These are phyloP conservation scores for Kwoniella bestiolae DNA, from an alignment of 768 basidiomycete species.

Conservation along the genomic window DNA sequence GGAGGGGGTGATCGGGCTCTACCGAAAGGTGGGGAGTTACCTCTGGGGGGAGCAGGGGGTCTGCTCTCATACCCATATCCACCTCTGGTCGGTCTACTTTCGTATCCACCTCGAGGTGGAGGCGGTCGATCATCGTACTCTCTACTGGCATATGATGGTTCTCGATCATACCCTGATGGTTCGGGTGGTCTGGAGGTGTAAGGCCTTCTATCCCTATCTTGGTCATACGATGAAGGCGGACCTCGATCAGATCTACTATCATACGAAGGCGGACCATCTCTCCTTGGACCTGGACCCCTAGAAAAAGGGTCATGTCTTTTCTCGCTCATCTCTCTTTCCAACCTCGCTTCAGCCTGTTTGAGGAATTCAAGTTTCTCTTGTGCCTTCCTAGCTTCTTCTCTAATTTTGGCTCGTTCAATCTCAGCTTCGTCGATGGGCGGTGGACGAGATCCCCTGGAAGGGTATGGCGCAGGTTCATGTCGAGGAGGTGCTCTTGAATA, in stretches of 20 bases:
- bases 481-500: neutral
- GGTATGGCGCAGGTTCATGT: neutral
- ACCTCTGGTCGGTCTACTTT: constrained; percentile 1
- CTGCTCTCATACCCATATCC: neutral
- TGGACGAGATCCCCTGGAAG: neutral
- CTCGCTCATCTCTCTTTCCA: constrained; percentile 16
- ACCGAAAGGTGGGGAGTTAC: constrained; percentile 4
- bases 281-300: neutral
- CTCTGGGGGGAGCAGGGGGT: neutral
- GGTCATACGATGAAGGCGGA: neutral
- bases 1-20: constrained; percentile 2
- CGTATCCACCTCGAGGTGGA: neutral
- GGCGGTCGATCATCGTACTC: constrained; percentile 2
- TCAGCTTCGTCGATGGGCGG: constrained; percentile 6
- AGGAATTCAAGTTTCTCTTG: constrained; percentile 18
- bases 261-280: neutral
- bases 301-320: constrained; percentile 2
- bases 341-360: constrained; percentile 23
- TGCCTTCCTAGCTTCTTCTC: constrained; percentile 17
- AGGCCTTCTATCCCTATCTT: neutral
- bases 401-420: constrained; percentile 9
- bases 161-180: neutral
- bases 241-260: neutral
- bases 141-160: neutral
- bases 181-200: neutral